Percentiles rank a stretch among this genome's conserved stretches.
Evolutionary conservation across 2,329 filamentous ascomycete species (phyloP).

Genomic region (Fusarium sp.): DNA sequence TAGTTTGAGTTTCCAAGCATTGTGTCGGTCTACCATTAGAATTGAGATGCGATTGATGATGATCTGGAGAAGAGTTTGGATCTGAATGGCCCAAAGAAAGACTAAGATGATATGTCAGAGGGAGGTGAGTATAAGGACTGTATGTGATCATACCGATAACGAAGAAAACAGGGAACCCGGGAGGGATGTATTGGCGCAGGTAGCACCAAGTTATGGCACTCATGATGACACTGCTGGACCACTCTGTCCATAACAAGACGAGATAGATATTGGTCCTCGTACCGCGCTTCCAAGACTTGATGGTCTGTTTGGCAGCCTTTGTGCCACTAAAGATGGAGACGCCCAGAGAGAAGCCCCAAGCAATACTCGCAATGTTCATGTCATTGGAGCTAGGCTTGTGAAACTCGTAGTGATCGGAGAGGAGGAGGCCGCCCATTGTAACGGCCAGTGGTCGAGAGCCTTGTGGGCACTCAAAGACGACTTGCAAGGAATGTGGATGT

Average conservation of each 20-base stretch:
- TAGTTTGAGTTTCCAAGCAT: slow-evolving; percentile 56
- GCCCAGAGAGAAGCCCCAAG: slow-evolving; percentile 44
- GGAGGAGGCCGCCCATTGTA: slow-evolving; percentile 39
- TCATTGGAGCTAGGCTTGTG: slow-evolving; percentile 39
- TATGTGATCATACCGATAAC: slow-evolving; percentile 31
- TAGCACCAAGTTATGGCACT: slow-evolving; percentile 45
- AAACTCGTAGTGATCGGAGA: slow-evolving; percentile 35
- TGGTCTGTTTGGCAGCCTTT: slow-evolving; percentile 41
- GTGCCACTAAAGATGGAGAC: slow-evolving; percentile 43
- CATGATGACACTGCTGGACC: slow-evolving; percentile 42
- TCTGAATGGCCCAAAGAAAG: slow-evolving; percentile 55
- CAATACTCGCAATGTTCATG: slow-evolving; percentile 47
- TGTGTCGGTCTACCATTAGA: slow-evolving; percentile 55
- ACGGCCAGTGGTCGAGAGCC: background rate
- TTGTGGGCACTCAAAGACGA: background rate
- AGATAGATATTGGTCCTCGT: slow-evolving; percentile 41
- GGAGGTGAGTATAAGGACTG: accelerated
- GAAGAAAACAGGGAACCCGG: slow-evolving; percentile 42
- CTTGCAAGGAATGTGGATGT: slow-evolving; percentile 12
- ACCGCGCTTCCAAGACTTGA: slow-evolving; percentile 45
- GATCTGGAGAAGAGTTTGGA: slow-evolving; percentile 65
- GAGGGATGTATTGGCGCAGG: slow-evolving; percentile 40
- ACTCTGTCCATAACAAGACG: slow-evolving; percentile 42
- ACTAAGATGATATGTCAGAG: slow-evolving; percentile 19
- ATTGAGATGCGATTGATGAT: slow-evolving; percentile 66